These are phyloP conservation scores for Coniella lustricola DNA, from an alignment of 2,329 filamentous ascomycete genomes.

Conservation along the genomic window DNA sequence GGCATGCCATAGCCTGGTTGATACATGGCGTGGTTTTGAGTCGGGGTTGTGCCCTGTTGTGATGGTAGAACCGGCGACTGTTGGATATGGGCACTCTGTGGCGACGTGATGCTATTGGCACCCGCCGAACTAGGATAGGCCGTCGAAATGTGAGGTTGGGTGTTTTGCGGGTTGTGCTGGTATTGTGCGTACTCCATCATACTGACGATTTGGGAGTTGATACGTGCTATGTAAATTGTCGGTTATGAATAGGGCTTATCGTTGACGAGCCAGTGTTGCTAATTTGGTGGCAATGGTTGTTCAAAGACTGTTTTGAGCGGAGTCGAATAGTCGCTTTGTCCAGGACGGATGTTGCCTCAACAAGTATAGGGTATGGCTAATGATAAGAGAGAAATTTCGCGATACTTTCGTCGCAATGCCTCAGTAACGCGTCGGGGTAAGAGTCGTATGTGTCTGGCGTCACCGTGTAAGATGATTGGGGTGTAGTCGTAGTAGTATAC, in stretches of 20 bases:
- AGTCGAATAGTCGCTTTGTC: neutral
- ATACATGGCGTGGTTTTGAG: conserved; percentile 70
- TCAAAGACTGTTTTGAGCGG: neutral
- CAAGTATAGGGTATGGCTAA: conserved; percentile 3
- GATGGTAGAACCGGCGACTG: conserved; percentile 73
- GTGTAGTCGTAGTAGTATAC: too few relatives aligned
- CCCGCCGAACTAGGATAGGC: conserved; percentile 54
- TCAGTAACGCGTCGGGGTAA: conserved; percentile 36
- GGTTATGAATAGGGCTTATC: neutral
- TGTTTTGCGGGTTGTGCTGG: conserved; percentile 61
- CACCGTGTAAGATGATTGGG: conserved; percentile 38
- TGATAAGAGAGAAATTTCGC: conserved; percentile 24
- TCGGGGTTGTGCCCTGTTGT: conserved; percentile 62
- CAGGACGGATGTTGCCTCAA: neutral
- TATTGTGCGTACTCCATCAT: conserved; percentile 75
- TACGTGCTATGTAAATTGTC: neutral
- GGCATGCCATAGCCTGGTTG: conserved; percentile 69
- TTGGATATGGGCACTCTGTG: conserved; percentile 62
- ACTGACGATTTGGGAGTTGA: conserved; percentile 22
- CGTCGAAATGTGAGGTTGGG: conserved; percentile 47
- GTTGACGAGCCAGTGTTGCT: too few relatives aligned
- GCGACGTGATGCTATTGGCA: conserved; percentile 61
- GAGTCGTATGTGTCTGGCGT: conserved; percentile 26
- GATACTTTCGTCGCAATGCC: conserved; percentile 37
- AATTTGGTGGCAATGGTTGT: neutral